These are phyloP conservation scores for Cladophialophora immunda DNA, from an alignment of 2,329 filamentous ascomycete species.

Conservation along the genomic window DNA sequence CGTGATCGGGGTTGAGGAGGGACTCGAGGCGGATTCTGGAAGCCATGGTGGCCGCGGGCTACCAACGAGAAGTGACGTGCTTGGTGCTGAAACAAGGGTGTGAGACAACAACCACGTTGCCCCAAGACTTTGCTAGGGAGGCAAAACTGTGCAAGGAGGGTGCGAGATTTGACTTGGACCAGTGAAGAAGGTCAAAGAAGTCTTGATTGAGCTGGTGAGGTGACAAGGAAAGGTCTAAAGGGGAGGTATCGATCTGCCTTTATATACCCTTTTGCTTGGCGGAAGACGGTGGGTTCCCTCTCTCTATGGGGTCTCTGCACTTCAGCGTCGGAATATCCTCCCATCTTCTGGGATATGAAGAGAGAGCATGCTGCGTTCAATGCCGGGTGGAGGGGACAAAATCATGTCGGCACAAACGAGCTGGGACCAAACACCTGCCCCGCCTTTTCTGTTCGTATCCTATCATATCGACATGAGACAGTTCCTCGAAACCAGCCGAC, in stretches of 20 bases:
- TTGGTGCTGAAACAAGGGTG: neutral
- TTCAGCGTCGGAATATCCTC: neutral
- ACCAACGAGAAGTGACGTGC: neutral
- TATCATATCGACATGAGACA: neutral
- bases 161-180: neutral
- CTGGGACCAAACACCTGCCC: neutral
- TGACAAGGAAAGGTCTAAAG: neutral
- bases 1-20: neutral
- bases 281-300: neutral
- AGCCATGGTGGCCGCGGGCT: neutral
- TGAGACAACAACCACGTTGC: neutral
- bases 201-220: neutral
- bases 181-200: neutral
- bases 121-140: neutral
- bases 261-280: neutral
- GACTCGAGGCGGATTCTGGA: neutral
- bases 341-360: neutral
- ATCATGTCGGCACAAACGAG: no score
- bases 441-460: neutral
- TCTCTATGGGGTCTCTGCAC: neutral
- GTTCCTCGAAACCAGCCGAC: neutral
- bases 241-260: neutral
- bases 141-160: neutral
- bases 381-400: neutral
- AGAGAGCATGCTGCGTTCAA: neutral